A percentile compares a stretch with the other conserved stretches of the same genome.
These are phyloP conservation scores for Imleria badia DNA, from an alignment of 768 basidiomycete species.

Conservation along the genomic window DNA sequence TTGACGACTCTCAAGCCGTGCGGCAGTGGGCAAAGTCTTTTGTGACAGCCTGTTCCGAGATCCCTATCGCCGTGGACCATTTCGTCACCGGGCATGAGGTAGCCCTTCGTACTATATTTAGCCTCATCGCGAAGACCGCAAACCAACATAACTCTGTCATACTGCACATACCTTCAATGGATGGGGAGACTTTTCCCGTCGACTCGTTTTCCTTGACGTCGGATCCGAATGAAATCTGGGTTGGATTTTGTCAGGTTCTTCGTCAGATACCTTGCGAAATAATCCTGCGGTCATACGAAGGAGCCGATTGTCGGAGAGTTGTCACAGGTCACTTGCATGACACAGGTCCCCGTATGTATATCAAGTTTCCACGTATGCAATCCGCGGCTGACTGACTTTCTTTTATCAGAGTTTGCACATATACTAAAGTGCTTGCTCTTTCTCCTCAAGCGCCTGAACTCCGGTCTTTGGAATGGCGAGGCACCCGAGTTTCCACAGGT, in stretches of 20 bases:
- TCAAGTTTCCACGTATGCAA: slow-evolving; percentile 8
- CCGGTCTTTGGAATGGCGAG: slow-evolving; percentile 67
- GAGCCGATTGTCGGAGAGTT: slow-evolving; percentile 49
- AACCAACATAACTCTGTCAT: background rate
- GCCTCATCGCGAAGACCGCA: slow-evolving; percentile 17
- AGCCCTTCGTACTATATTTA: slow-evolving; percentile 44
- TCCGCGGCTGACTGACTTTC: background rate
- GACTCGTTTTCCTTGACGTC: slow-evolving; percentile 33
- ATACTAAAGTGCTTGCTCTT: slow-evolving; percentile 59
- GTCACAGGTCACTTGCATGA: slow-evolving; percentile 63
- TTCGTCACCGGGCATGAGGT: slow-evolving; percentile 48
- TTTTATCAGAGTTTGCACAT: slow-evolving; percentile 53
- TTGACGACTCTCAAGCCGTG: slow-evolving; percentile 48
- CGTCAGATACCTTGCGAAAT: slow-evolving; percentile 52
- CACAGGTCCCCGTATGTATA: slow-evolving; percentile 55
- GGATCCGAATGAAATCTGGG: slow-evolving; percentile 54
- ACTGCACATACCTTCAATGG: background rate
- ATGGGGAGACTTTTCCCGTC: slow-evolving; percentile 2
- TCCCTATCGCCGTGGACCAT: slow-evolving; percentile 47
- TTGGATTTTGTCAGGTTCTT: slow-evolving; percentile 42
- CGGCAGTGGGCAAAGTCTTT: slow-evolving; percentile 62
- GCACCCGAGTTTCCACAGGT: slow-evolving; percentile 72
- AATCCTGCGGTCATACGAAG: slow-evolving; percentile 35
- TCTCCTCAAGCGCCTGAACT: slow-evolving; percentile 56
- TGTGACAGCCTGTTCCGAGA: slow-evolving; percentile 35